phyloP scores from a whole-genome alignment of 1,139 yeast genomes.

The Diutina sp. region DNA sequence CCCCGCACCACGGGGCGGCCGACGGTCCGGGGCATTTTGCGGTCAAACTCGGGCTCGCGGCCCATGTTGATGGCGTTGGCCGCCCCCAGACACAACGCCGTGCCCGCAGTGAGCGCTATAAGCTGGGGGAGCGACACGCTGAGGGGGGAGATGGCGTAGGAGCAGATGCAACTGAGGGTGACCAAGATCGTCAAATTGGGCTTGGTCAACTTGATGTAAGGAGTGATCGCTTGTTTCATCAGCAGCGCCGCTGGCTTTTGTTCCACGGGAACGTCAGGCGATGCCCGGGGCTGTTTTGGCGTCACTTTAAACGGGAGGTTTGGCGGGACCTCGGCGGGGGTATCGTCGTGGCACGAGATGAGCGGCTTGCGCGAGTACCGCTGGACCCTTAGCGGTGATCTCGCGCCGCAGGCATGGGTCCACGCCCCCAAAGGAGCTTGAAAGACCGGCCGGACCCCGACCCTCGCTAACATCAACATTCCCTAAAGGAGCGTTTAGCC shows the following conservation, averaged over 20 bases:
- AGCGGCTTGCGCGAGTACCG: neutral
- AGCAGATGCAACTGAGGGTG: slow-evolving; percentile 82
- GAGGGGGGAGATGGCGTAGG: slow-evolving; percentile 84
- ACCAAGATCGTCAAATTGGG: slow-evolving; percentile 83
- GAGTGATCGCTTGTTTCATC: slow-evolving; percentile 15
- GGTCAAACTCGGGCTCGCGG: slow-evolving; percentile 84
- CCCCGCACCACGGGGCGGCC: slow-evolving; percentile 89
- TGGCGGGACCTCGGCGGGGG: neutral
- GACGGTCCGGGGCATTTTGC: slow-evolving; percentile 79
- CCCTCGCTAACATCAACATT: neutral
- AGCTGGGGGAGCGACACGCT: slow-evolving; percentile 62
- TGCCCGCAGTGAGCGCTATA: slow-evolving; percentile 67
- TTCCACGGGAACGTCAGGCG: slow-evolving; percentile 3
- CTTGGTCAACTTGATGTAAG: slow-evolving; percentile 72
- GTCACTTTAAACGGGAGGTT: slow-evolving; percentile 48
- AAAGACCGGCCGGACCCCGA: neutral
- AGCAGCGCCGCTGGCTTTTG: slow-evolving; percentile 4
- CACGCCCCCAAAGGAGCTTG: neutral
- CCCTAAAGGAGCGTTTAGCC: neutral
- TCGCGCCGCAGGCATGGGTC: neutral
- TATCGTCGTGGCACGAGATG: neutral
- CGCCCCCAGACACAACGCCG: slow-evolving; percentile 78
- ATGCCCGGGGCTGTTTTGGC: slow-evolving; percentile 14
- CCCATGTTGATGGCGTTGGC: slow-evolving; percentile 98
- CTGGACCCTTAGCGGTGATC: neutral